These are phyloP conservation scores for Arachis hypogaea DNA, from an alignment of 306 rosid species.

Conservation along the genomic window DNA sequence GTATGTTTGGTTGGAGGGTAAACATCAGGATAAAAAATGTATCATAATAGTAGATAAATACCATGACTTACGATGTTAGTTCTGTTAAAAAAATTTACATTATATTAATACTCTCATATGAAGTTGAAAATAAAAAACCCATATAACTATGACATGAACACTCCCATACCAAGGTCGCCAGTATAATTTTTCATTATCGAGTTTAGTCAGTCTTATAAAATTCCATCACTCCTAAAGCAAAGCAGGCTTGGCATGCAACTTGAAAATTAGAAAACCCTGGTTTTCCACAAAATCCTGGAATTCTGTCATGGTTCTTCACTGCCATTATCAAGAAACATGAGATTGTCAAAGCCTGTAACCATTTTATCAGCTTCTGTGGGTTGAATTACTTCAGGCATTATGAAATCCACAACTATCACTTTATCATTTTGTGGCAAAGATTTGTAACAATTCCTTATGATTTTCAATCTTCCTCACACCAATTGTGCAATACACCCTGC, in stretches of 20 bases:
- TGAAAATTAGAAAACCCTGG: conserved; percentile 25
- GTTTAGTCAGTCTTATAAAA: background rate
- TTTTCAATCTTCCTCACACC: conserved; percentile 14
- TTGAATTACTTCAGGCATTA: conserved; percentile 31
- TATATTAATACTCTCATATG: too few relatives aligned
- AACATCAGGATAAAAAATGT: too few relatives aligned
- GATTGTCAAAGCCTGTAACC: conserved; percentile 10
- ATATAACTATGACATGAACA: too few relatives aligned
- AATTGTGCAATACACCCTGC: conserved; percentile 22
- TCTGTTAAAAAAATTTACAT: too few relatives aligned
- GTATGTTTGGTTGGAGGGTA: too few relatives aligned
- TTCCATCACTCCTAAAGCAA: conserved; percentile 27
- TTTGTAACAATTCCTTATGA: conserved; percentile 23
- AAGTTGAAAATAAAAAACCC: too few relatives aligned
- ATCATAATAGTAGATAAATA: too few relatives aligned
- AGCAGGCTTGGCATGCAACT: conserved; percentile 2
- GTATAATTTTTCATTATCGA: too few relatives aligned
- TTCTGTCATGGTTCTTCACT: conserved; percentile 30
- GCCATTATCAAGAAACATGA: conserved; percentile 23
- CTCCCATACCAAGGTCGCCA: too few relatives aligned
- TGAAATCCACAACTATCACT: conserved; percentile 29
- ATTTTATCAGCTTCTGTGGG: background rate
- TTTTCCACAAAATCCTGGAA: background rate
- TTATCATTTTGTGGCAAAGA: conserved; percentile 37
- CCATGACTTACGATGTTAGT: too few relatives aligned